These are phyloP conservation scores for Aspergillus terreus DNA, from an alignment of 2,329 filamentous ascomycete genomes.

Conservation along the genomic window DNA sequence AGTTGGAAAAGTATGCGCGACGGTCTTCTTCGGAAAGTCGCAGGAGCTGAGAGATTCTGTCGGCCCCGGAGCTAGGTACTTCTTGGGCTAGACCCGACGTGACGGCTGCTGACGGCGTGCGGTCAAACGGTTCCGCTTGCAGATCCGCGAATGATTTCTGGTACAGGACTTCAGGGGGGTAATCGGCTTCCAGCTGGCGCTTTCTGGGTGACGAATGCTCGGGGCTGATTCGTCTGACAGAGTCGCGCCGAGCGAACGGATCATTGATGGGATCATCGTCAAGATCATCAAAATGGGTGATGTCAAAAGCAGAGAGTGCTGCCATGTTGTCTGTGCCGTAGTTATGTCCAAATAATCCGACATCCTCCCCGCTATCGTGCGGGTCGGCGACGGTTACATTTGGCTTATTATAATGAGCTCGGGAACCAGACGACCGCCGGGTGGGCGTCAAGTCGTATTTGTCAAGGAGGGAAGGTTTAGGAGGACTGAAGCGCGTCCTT, in stretches of 20 bases:
- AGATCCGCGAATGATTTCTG: constrained; percentile 48
- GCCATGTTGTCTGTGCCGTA: constrained; percentile 22
- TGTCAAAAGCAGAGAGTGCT: constrained; percentile 28
- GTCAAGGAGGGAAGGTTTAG: constrained; percentile 38
- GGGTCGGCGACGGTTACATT: constrained; percentile 17
- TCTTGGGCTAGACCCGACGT: constrained; percentile 19
- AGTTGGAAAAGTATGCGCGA: constrained; percentile 48
- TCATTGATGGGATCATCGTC: constrained; percentile 29
- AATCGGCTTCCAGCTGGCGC: constrained; percentile 43
- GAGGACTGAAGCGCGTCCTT: constrained; percentile 37
- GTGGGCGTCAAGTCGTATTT: constrained; percentile 36
- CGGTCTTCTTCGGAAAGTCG: constrained; percentile 39
- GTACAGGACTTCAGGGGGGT: constrained; percentile 43
- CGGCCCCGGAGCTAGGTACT: constrained; percentile 19
- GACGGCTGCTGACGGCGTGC: constrained; percentile 30
- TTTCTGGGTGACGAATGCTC: constrained; percentile 25
- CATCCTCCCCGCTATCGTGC: constrained; percentile 17
- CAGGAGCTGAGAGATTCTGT: constrained; percentile 37
- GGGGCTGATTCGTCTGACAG: constrained; percentile 24
- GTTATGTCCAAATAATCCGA: constrained; percentile 21
- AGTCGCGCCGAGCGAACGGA: constrained; percentile 27
- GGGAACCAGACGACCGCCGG: constrained; percentile 26
- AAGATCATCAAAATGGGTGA: constrained; percentile 30
- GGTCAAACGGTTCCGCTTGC: constrained; percentile 49
- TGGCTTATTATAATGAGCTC: constrained; percentile 22